Evolutionary conservation across 2,329 filamentous ascomycete species (phyloP).

Genomic region (Monilinia aucupariae): DNA sequence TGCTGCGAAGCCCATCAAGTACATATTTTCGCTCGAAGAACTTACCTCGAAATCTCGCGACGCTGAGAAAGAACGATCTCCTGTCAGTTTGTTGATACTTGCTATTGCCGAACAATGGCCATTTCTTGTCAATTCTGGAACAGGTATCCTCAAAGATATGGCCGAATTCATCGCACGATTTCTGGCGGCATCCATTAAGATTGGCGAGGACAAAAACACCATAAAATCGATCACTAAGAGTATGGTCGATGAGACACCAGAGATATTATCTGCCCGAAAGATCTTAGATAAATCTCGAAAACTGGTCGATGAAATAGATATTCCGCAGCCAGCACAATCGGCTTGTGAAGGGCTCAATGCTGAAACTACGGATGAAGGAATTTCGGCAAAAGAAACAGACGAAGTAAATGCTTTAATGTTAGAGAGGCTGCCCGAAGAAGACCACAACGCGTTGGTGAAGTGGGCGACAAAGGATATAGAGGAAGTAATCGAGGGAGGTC

Average conservation of each 20-base stretch:
- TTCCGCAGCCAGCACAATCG: slow-evolving; percentile 21
- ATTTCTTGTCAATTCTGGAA: slow-evolving; percentile 53
- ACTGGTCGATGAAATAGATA: slow-evolving; percentile 28
- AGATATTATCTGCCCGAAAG: slow-evolving; percentile 36
- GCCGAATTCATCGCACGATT: slow-evolving; percentile 54
- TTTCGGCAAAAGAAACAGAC: slow-evolving; percentile 20
- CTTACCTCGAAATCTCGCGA: slow-evolving; percentile 38
- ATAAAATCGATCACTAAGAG: slow-evolving; percentile 43
- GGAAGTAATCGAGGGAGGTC: slow-evolving; percentile 72
- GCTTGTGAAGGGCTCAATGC: neutral
- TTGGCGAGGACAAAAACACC: slow-evolving; percentile 45
- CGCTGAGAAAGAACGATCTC: slow-evolving; percentile 32
- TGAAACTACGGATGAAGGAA: neutral
- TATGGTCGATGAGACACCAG: slow-evolving; percentile 37
- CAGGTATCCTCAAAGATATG: slow-evolving; percentile 43
- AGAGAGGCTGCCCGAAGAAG: slow-evolving; percentile 31
- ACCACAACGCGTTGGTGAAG: slow-evolving; percentile 49
- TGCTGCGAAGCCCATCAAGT: slow-evolving; percentile 72
- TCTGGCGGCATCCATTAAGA: slow-evolving; percentile 49
- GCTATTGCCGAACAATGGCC: slow-evolving; percentile 73
- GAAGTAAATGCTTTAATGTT: slow-evolving; percentile 21
- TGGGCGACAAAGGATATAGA: slow-evolving; percentile 76
- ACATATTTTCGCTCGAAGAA: slow-evolving; percentile 65
- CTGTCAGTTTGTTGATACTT: slow-evolving; percentile 60
- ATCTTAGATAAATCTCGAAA: slow-evolving; percentile 28